These are phyloP conservation scores for Aspergillus tamarii DNA, from an alignment of 2,329 filamentous ascomycete genomes.

Conservation along the genomic window DNA sequence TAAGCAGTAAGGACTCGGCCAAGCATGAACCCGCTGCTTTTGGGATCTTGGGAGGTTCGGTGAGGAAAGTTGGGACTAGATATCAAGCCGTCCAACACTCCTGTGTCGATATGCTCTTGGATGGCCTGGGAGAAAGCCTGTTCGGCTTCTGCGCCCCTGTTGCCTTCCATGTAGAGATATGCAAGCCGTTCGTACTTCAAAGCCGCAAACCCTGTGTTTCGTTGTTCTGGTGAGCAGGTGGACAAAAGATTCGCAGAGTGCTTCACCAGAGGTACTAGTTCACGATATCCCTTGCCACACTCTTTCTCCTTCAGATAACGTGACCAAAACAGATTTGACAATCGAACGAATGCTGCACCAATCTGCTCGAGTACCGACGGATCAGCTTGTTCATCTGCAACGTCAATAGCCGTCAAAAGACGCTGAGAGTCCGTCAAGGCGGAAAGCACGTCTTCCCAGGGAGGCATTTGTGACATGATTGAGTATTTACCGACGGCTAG, in stretches of 20 bases:
- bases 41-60: conserved; percentile 36
- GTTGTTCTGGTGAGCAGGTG: conserved; percentile 37
- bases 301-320: conserved; percentile 49
- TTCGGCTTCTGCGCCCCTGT: conserved; percentile 38
- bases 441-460: conserved; percentile 43
- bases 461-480: conserved; percentile 37
- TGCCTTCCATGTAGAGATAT: conserved; percentile 43
- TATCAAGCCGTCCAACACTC: conserved; percentile 36
- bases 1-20: conserved; percentile 41
- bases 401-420: conserved; percentile 36
- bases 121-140: conserved; percentile 45
- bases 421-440: conserved; percentile 42
- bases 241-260: conserved; percentile 45
- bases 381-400: conserved; percentile 18
- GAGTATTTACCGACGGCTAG: conserved; percentile 45
- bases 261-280: conserved; percentile 44
- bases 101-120: conserved; percentile 43
- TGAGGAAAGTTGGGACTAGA: conserved; percentile 32
- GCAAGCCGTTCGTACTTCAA: conserved; percentile 51
- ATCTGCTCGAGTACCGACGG: conserved; percentile 24
- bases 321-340: conserved; percentile 54
- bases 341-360: conserved; percentile 37
- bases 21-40: conserved; percentile 40
- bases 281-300: conserved; percentile 33
- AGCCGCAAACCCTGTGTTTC: conserved; percentile 42